Base-by-base conservation (phyloP, 108 stramenopile genomes). In the Cyclotella choctawhatcheeana region DNA sequence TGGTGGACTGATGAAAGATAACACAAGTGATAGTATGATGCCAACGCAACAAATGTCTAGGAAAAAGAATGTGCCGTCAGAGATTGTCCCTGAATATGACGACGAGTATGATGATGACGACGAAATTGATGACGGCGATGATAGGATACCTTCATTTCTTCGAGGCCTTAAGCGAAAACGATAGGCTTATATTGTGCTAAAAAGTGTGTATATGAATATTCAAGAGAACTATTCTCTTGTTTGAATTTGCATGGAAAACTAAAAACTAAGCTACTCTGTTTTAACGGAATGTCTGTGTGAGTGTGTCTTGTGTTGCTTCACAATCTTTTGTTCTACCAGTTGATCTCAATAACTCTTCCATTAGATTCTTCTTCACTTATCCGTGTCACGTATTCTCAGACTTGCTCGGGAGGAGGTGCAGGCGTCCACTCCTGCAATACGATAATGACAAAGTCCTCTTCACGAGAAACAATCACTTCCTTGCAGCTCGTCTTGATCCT, bases 361-460 rank as follows among this genome's bases (percentile, higher is more conserved):
- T 8, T 40, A 40, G 37, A 6, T 8, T 12, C 12, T 40, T 6
- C 8, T 8, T 40, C 6, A 8, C 37, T 40, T 40, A 8, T 8
- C 8, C 12, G n/a, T n/a, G n/a, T n/a, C 12, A 48, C 4, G 47
- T 10, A 8, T 17, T 4, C n/a, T 48, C 47, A 48, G 18, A 40
- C 37, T 12, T n/a, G 12, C 47, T 48, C 47, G 12, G 12, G 8
- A 48, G 47, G 47, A 48, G 51, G 51, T 34, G 80, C 76, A 45
- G 87, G 86, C n/a, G 71, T 77, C 91, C 91, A 92, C 35, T 81
- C 59, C 48, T 92, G 91, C 30, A 92, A 82, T 18, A 92, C 85
- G 27, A 89, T 77, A 10, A 88, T 84, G 21, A 88, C 71, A 52
- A 90, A 92, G 31, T 92, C 85, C 30, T 69, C 60, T 44, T 86